Evolutionary conservation across 2,329 filamentous ascomycete species (phyloP), one percentile per base, ranked within the genome.

Genomic region (Microsporum audouinii): DNA sequence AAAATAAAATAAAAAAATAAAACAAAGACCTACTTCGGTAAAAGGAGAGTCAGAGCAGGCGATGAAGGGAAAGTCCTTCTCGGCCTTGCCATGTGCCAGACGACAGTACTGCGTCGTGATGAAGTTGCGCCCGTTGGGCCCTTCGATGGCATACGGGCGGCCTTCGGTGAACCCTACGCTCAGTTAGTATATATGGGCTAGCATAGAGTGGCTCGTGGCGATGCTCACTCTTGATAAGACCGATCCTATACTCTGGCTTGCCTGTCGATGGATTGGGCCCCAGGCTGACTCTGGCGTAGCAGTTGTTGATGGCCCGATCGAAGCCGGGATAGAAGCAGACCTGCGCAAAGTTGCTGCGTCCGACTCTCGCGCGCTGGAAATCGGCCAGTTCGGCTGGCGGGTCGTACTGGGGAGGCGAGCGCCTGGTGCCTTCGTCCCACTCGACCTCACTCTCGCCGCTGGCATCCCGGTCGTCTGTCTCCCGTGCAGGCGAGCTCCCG

Each of bases 271-370:
- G 82, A 70, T 95, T 88, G 10, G 87, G 82, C 0, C 91, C 92
- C 61, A 96, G 84, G 64, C 86, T 88, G 65, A 97, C 84, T 58
- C 94, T 88, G 41, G 87, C 87, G 71, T 88, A 99, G 73, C 91
- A 95, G 58, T 90, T 90, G 14, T 80, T 84, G 68, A 96, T 88
- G 34, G 88, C 82, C 6, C 88, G 78, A 61, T 95, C 88, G 66
- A 99, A 96, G 2, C 87, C 87, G 8, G 94, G 94, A 67, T 91
- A 92, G 77, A 95, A 96, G 79, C 91, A 96, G 60, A 96, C 88
- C 69, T 92, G 85, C 5, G 88, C 87, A 72, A 99, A 96, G 69
- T 91, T 88, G 66, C 84, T 88, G 64, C 94, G 84, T 57, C 91
- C 89, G 62, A 99, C 83, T 61, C 90, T 85, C 59, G 92, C 84